Conservation (phyloP, 495 filamentous ascomycete species). For the Lasiosphaeriaceae sp. region DNA sequence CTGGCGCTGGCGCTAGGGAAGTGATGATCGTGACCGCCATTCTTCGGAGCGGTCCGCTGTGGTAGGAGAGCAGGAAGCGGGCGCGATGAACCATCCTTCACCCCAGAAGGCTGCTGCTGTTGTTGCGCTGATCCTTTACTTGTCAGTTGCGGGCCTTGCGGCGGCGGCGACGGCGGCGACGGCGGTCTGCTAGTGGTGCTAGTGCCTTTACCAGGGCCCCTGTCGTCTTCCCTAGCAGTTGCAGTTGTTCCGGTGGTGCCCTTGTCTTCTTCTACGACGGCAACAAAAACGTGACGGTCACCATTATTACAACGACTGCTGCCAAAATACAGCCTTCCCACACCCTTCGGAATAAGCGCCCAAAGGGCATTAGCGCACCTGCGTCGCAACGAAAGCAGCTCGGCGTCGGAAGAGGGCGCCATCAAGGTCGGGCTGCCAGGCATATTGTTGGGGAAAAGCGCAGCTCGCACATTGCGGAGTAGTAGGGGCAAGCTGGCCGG, state of each 20-base stretch:
- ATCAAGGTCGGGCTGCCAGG: conserved; percentile 43
- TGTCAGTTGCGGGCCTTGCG: background rate
- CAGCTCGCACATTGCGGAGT: conserved; percentile 65
- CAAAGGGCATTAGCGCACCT: conserved; percentile 52
- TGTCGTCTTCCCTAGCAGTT: too few species aligned
- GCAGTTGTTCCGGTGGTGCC: too few species aligned
- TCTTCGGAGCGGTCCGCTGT: conserved; percentile 15
- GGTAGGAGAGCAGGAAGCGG: background rate
- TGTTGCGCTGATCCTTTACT: background rate
- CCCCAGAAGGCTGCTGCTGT: background rate
- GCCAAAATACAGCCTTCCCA: conserved; percentile 52
- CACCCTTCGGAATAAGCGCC: conserved; percentile 46
- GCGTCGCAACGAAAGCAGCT: conserved; percentile 43
- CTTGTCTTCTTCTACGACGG: background rate
- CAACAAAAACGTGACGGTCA: background rate
- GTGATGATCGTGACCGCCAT: background rate
- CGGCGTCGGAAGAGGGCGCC: conserved; percentile 44
- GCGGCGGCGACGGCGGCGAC: background rate
- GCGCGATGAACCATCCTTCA: background rate
- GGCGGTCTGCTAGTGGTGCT: background rate
- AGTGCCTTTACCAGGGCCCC: too few species aligned
- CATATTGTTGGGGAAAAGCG: conserved; percentile 77
- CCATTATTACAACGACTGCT: background rate
- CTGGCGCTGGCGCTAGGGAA: background rate
- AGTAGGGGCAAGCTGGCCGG: conserved; percentile 67